Conservation (phyloP, 495 filamentous ascomycete genomes). For the Trichoderma orchidacearum region DNA sequence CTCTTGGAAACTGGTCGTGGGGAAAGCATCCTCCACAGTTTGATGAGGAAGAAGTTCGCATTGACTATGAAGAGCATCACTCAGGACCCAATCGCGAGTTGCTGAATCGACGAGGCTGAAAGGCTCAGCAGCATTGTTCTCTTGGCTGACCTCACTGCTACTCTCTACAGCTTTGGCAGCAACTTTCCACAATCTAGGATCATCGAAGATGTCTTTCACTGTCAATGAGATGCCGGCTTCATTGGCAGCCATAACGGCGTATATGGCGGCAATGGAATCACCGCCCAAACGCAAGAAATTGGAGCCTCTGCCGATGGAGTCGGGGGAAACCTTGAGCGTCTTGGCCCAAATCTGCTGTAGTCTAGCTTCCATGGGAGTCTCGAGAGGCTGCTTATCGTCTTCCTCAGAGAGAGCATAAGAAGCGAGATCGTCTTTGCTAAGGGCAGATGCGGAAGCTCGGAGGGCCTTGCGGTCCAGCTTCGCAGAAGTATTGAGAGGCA, state of each 20-base stretch:
- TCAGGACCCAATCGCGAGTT: slow-evolving; percentile 4
- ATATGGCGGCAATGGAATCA: slow-evolving; percentile 52
- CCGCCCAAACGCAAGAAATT: slow-evolving; percentile 48
- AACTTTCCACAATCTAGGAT: not conserved
- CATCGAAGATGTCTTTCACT: not conserved
- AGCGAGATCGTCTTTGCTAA: slow-evolving; percentile 23
- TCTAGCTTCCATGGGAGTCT: slow-evolving; percentile 25
- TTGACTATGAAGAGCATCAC: slow-evolving; percentile 30
- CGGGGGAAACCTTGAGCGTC: slow-evolving; percentile 22
- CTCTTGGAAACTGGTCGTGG: not conserved
- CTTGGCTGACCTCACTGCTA: not conserved
- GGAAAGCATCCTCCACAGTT: not conserved
- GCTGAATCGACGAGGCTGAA: not conserved
- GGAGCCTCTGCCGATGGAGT: slow-evolving; percentile 26
- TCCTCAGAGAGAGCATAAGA: slow-evolving; percentile 18
- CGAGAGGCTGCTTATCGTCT: slow-evolving; percentile 14
- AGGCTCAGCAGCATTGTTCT: not conserved
- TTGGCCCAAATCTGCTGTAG: slow-evolving; percentile 31
- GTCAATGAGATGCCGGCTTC: not conserved
- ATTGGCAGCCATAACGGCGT: slow-evolving; percentile 24
- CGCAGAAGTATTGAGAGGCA: slow-evolving; percentile 10
- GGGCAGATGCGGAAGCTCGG: slow-evolving; percentile 21
- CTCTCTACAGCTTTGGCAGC: slow-evolving; percentile 8
- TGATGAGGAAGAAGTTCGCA: not conserved
- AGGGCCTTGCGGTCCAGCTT: slow-evolving; percentile 43